Percentiles rank a stretch among this genome's conserved stretches.
These are phyloP conservation scores for Akanthomyces dipterigenus DNA, from an alignment of 2,329 filamentous ascomycete species.

Conservation along the genomic window DNA sequence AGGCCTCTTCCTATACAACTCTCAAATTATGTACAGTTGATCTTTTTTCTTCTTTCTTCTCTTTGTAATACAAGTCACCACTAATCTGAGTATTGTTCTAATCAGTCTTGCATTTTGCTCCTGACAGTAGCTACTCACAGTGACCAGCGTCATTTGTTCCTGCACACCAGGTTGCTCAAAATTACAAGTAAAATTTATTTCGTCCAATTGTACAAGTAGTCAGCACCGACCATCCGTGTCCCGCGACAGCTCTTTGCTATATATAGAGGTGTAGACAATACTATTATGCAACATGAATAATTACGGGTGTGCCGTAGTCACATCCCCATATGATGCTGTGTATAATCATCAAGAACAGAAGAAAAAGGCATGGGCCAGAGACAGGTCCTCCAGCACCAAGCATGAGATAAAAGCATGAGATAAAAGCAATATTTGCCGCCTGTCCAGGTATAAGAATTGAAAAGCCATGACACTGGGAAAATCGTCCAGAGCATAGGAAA, in stretches of 20 bases:
- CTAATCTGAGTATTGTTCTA: no score
- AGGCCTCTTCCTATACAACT: no score
- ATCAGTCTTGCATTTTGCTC: no score
- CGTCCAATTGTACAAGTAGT: background rate
- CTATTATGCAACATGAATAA: conserved; percentile 11
- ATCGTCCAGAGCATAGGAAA: background rate
- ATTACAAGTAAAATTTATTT: background rate
- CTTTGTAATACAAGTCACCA: no score
- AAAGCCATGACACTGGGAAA: background rate
- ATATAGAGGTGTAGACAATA: conserved; percentile 11
- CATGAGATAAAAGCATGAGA: background rate
- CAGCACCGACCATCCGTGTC: background rate
- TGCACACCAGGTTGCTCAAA: background rate
- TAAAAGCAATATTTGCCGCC: background rate
- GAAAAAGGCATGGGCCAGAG: background rate
- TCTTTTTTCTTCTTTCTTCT: no score
- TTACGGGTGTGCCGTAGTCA: background rate
- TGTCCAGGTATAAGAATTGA: background rate
- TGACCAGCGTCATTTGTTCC: no score
- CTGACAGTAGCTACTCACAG: no score
- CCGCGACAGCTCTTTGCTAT: background rate
- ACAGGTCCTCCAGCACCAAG: background rate
- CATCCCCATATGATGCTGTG: background rate
- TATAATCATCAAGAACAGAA: conserved; percentile 2
- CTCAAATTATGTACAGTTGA: no score